Conservation (phyloP, 2,329 filamentous ascomycete genomes). For the Beauveria australis region DNA sequence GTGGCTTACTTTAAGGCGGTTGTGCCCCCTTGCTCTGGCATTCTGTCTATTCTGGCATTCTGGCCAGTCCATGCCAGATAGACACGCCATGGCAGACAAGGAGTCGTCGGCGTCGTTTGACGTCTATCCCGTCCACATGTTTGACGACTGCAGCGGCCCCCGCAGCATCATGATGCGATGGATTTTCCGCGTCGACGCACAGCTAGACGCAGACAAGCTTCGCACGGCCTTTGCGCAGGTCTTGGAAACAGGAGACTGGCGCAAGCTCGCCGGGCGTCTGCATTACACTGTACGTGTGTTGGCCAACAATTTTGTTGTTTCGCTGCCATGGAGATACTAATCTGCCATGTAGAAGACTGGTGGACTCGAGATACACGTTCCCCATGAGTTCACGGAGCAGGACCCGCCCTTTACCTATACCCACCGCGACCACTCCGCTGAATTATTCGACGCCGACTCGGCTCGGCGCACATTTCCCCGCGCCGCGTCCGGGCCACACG, state of each 20-base stretch:
- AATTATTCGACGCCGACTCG: background rate
- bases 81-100: background rate
- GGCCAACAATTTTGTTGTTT: too few relatives aligned
- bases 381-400: background rate
- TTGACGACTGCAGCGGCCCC: constrained; percentile 22
- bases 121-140: constrained; percentile 24
- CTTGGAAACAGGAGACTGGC: constrained; percentile 36
- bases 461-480: background rate
- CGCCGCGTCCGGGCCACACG: background rate
- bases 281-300: background rate
- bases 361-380: background rate
- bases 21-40: too few relatives aligned
- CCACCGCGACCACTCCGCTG: background rate
- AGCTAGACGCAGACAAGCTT: constrained; percentile 34
- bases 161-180: constrained; percentile 22
- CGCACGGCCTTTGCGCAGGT: constrained; percentile 26
- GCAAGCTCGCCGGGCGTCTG: constrained; percentile 37
- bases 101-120: constrained; percentile 4
- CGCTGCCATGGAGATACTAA: background rate
- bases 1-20: too few relatives aligned
- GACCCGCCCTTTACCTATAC: background rate
- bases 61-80: too few relatives aligned
- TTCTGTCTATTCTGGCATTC: too few relatives aligned
- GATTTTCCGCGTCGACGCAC: constrained; percentile 36
- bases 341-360: background rate